Percentiles rank a stretch among this genome's conserved stretches.
Conservation (phyloP, 1,284 basidiomycete genomes). For the Melampsora americana region DNA sequence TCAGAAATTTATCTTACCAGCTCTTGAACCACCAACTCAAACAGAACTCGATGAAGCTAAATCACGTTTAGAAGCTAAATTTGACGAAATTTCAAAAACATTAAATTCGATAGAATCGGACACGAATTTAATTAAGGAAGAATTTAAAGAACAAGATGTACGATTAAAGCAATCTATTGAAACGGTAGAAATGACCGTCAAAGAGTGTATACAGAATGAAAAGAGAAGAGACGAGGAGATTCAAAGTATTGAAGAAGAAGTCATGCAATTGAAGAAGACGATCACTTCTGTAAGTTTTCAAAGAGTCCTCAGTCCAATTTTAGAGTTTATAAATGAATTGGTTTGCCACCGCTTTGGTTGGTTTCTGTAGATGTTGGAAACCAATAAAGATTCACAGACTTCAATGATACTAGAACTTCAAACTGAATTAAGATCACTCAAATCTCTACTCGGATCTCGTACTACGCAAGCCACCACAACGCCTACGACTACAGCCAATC, state of each 20-base stretch:
- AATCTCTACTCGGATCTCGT: constrained; percentile 23
- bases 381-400: constrained; percentile 35
- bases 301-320: not conserved
- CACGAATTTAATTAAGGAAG: constrained; percentile 19
- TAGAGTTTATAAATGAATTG: not conserved
- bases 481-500: constrained; percentile 8
- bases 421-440: constrained; percentile 37
- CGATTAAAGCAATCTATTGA: constrained; percentile 29
- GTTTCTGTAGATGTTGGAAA: not conserved
- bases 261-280: constrained; percentile 10
- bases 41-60: constrained; percentile 38
- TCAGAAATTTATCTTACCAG: constrained; percentile 27
- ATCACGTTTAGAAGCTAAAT: constrained; percentile 29
- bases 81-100: constrained; percentile 18
- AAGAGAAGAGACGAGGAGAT: constrained; percentile 32
- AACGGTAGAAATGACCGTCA: constrained; percentile 21
- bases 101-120: constrained; percentile 24
- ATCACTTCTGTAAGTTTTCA: constrained; percentile 22
- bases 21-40: constrained; percentile 34
- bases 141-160: constrained; percentile 18
- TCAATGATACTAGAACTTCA: constrained; percentile 20
- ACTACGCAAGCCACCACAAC: constrained; percentile 14
- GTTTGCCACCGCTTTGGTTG: not conserved
- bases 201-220: constrained; percentile 29
- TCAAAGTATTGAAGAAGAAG: constrained; percentile 20